Conservation (phyloP, 2,329 filamentous ascomycete genomes). For the Dichotomopilus funicola region DNA sequence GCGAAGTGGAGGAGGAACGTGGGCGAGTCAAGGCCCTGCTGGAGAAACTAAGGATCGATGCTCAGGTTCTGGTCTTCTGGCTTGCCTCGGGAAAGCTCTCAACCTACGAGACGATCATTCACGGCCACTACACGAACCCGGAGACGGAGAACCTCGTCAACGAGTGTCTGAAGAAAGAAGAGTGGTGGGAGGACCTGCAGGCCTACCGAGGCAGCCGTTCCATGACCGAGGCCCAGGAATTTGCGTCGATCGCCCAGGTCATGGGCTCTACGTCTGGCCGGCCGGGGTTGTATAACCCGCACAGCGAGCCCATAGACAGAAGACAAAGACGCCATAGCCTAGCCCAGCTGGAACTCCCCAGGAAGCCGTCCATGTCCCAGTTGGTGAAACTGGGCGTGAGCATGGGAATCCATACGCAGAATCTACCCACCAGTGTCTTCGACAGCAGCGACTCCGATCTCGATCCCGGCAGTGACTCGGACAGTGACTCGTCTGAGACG, state of each 20-base stretch:
- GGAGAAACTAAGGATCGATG: constrained; percentile 75
- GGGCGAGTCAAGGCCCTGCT: constrained; percentile 65
- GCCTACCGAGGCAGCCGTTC: constrained; percentile 37
- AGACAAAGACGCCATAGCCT: constrained; percentile 40
- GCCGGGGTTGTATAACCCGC: constrained; percentile 39
- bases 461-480: constrained; percentile 22
- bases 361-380: constrained; percentile 48
- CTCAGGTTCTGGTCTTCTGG: constrained; percentile 74
- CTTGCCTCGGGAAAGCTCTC: constrained; percentile 65
- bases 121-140: constrained; percentile 53
- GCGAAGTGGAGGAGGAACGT: constrained; percentile 72
- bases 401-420: constrained; percentile 70
- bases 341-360: constrained; percentile 56
- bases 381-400: constrained; percentile 55
- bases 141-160: constrained; percentile 57
- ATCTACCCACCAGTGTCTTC: constrained; percentile 57
- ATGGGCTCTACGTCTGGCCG: constrained; percentile 38
- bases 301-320: constrained; percentile 26
- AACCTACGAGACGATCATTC: constrained; percentile 72
- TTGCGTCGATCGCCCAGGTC: constrained; percentile 38
- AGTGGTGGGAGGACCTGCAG: constrained; percentile 78
- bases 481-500: constrained; percentile 22
- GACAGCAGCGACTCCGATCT: constrained; percentile 26
- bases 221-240: constrained; percentile 38
- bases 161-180: constrained; percentile 60